These are phyloP conservation scores for Saccharomyces pastorianus DNA, from an alignment of 1,139 yeast genomes.

Conservation along the genomic window DNA sequence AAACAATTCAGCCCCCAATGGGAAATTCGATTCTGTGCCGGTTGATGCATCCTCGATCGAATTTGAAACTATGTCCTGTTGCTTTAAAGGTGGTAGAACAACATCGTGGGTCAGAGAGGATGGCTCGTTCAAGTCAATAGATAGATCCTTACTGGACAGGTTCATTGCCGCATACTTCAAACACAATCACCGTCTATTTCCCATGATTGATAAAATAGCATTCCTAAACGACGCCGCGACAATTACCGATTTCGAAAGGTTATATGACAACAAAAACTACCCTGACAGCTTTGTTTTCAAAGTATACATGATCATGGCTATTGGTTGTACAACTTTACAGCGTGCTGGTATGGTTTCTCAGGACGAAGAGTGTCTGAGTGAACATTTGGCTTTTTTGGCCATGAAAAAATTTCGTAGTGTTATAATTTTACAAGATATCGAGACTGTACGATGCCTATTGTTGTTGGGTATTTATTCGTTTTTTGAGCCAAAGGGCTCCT, in stretches of 20 bases:
- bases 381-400: conserved; percentile 33
- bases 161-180: conserved; percentile 38
- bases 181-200: conserved; percentile 39
- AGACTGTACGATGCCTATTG: conserved; percentile 35
- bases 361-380: conserved; percentile 32
- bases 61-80: conserved; percentile 23
- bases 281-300: conserved; percentile 33
- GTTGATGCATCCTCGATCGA: conserved; percentile 26
- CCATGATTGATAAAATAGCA: conserved; percentile 36
- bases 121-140: conserved; percentile 18
- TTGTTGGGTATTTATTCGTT: conserved; percentile 41
- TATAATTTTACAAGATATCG: conserved; percentile 33
- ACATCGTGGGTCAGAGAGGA: conserved; percentile 20
- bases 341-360: conserved; percentile 34
- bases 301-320: conserved; percentile 42
- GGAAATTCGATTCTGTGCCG: conserved; percentile 11
- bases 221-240: conserved; percentile 32
- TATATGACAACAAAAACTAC: conserved; percentile 8
- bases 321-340: conserved; percentile 42
- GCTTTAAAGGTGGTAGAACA: conserved; percentile 26
- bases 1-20: not conserved
- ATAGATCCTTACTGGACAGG: conserved; percentile 25
- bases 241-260: conserved; percentile 27
- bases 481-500: conserved; percentile 38
- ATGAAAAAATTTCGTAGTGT: conserved; percentile 34